A percentile compares a stretch with the other conserved stretches of the same genome.
Conservation (phyloP, 1,139 yeast genomes). For the Debaryomyces sp. region DNA sequence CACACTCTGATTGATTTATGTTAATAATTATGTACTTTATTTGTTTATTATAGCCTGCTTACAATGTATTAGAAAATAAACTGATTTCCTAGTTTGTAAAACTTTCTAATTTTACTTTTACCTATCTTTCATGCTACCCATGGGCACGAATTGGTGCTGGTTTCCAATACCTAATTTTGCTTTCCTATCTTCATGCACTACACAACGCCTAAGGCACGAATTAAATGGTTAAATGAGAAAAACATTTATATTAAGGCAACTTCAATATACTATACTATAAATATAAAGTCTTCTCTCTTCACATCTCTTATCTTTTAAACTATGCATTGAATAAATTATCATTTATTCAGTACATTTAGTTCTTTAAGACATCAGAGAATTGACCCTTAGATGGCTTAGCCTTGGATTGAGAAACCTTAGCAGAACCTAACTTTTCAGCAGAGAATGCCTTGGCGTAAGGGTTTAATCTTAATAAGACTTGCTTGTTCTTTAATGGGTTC, state of each 20-base stretch:
- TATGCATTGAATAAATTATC: not conserved
- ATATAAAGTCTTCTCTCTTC: constrained; percentile 3
- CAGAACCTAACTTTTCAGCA: constrained; percentile 87
- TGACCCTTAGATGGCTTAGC: constrained; percentile 73
- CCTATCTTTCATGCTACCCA: no score
- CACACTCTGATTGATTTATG: not conserved
- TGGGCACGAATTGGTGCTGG: no score
- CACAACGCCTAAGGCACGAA: no score
- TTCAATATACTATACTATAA: constrained; percentile 5
- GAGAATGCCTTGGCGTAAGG: constrained; percentile 98
- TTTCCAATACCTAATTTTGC: not conserved
- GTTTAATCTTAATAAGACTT: constrained; percentile 96
- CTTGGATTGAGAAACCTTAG: constrained; percentile 69
- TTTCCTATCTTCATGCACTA: not conserved
- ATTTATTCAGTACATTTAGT: constrained; percentile 27
- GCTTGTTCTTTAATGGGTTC: constrained; percentile 99
- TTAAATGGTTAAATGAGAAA: not conserved
- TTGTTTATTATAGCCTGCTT: constrained; percentile 2
- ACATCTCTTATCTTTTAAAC: not conserved
- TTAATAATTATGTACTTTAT: constrained; percentile 2
- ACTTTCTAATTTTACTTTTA: no score
- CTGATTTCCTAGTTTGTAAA: not conserved
- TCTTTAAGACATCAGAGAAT: constrained; percentile 67
- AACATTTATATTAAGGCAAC: constrained; percentile 3
- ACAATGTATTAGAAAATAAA: not conserved